These are phyloP conservation scores for Cerrena zonata DNA, from an alignment of 1,284 basidiomycete genomes.

Conservation along the genomic window DNA sequence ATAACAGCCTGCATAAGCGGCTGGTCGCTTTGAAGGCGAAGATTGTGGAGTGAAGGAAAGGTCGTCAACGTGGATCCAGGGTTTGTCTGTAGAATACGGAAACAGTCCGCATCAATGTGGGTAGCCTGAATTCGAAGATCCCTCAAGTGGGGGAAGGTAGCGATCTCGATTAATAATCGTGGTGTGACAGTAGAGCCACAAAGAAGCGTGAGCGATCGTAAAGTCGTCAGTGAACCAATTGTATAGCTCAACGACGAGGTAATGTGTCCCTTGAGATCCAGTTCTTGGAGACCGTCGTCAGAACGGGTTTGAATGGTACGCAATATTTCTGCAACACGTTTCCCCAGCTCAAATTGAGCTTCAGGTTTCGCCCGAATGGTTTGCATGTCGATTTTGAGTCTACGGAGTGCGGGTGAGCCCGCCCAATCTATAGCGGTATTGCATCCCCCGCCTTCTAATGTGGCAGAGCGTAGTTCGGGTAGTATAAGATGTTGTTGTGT, in stretches of 20 bases:
- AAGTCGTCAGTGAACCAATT: constrained; percentile 33
- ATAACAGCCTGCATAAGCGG: constrained; percentile 30
- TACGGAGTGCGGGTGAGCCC: constrained; percentile 25
- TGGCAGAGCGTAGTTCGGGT: constrained; percentile 34
- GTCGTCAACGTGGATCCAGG: constrained; percentile 2
- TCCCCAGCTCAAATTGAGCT: constrained; percentile 4
- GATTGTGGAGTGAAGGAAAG: constrained; percentile 39
- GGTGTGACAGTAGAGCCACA: constrained; percentile 37
- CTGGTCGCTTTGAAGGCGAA: constrained; percentile 38
- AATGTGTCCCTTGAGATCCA: constrained; percentile 45
- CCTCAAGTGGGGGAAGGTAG: constrained; percentile 36
- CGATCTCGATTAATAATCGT: constrained; percentile 37
- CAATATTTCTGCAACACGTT: constrained; percentile 15
- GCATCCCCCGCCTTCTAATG: constrained; percentile 33
- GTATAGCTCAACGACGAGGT: constrained; percentile 30
- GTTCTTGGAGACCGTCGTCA: constrained; percentile 29
- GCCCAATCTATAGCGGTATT: constrained; percentile 28
- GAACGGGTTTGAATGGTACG: constrained; percentile 3
- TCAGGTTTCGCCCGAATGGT: constrained; percentile 39
- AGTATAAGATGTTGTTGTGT: constrained; percentile 17
- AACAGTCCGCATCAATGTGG: constrained; percentile 32
- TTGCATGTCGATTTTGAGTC: constrained; percentile 30
- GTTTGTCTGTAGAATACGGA: constrained; percentile 19
- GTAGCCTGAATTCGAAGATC: constrained; percentile 47
- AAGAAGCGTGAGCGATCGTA: constrained; percentile 41